Evolutionary conservation across 1,284 basidiomycete genomes (phyloP).

Genomic region (Phylloporus sp.): DNA sequence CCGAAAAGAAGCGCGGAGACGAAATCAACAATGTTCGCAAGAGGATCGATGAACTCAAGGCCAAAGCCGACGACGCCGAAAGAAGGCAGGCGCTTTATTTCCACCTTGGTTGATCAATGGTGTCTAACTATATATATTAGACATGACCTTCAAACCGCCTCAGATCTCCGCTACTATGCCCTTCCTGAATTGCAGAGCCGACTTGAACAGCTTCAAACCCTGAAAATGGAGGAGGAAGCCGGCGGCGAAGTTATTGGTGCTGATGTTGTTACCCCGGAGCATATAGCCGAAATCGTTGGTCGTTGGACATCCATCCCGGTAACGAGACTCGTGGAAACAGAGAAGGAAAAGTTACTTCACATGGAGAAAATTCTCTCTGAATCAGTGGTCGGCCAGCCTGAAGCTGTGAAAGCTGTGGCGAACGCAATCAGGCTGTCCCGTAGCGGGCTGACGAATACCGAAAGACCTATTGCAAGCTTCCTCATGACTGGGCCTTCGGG

Average conservation of each 20-base stretch:
- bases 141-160: conserved; percentile 85
- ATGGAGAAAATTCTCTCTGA: conserved; percentile 75
- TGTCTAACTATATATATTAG: conserved; percentile 42
- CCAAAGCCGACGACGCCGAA: conserved; percentile 95
- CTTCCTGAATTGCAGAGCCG: conserved; percentile 89
- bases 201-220: conserved; percentile 73
- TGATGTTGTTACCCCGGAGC: conserved; percentile 88
- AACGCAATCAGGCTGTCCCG: conserved; percentile 92
- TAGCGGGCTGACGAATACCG: conserved; percentile 85
- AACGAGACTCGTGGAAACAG: conserved; percentile 86
- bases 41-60: conserved; percentile 90
- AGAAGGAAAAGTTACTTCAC: conserved; percentile 88
- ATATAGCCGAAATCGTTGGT: conserved; percentile 91
- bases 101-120: conserved; percentile 8
- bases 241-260: conserved; percentile 55
- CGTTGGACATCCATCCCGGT: conserved; percentile 94
- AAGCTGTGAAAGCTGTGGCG: conserved; percentile 89
- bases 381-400: conserved; percentile 88
- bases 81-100: conserved; percentile 62
- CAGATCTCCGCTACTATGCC: conserved; percentile 92
- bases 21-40: conserved; percentile 84
- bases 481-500: conserved; percentile 94
- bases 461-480: conserved; percentile 92
- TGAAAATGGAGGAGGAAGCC: conserved; percentile 78
- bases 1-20: conserved; percentile 87